These are phyloP conservation scores for Aspergillus coremiiformis DNA, from an alignment of 495 filamentous ascomycete species.

Conservation along the genomic window DNA sequence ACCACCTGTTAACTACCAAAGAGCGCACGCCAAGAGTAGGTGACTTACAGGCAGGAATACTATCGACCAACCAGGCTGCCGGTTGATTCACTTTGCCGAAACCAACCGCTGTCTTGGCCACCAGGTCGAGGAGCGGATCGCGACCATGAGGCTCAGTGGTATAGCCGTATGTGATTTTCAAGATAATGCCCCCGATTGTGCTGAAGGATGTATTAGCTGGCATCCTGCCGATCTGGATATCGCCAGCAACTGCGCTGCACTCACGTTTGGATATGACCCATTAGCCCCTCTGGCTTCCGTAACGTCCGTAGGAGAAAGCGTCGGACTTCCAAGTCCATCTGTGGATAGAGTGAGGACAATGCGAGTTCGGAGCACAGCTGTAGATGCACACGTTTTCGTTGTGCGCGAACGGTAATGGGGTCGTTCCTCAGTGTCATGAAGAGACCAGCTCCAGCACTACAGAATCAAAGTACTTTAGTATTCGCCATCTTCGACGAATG, in stretches of 20 bases:
- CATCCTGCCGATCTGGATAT: not conserved
- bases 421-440: not conserved
- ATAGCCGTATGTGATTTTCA: slow-evolving; percentile 46
- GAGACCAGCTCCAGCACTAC: not conserved
- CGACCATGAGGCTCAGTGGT: slow-evolving; percentile 29
- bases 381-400: slow-evolving; percentile 19
- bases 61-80: slow-evolving; percentile 38
- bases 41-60: slow-evolving; percentile 23
- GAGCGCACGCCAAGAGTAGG: not conserved
- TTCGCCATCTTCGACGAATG: no score
- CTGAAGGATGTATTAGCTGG: slow-evolving; percentile 7
- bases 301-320: slow-evolving; percentile 37
- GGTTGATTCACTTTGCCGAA: slow-evolving; percentile 32
- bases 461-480: no score
- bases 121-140: slow-evolving; percentile 39
- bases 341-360: slow-evolving; percentile 18
- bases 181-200: slow-evolving; percentile 34
- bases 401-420: slow-evolving; percentile 9
- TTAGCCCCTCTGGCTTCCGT: slow-evolving; percentile 20
- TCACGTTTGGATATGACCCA: slow-evolving; percentile 1
- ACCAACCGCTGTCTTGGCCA: slow-evolving; percentile 28
- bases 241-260: not conserved
- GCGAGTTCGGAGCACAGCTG: slow-evolving; percentile 1
- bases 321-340: slow-evolving; percentile 29
- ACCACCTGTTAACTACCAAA: not conserved